Base-by-base conservation (phyloP, 495 filamentous ascomycete species). In the Penicillium alfredii region DNA sequence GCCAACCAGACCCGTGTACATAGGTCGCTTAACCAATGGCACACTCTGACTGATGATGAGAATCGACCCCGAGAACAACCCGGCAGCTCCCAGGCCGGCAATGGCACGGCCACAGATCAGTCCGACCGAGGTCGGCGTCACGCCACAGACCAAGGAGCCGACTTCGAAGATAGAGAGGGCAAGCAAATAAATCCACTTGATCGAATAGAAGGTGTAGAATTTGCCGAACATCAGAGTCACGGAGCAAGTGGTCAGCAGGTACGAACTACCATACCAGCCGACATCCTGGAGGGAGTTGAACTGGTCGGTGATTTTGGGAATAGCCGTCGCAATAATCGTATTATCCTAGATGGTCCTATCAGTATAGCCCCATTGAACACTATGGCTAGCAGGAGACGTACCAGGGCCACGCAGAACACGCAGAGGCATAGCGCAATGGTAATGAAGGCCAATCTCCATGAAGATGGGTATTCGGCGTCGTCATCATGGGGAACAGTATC, bases 21-120 rank as follows among this genome's bases (percentile, higher is more conserved):
- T 61, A 0, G 88, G 86, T 2, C 88, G 71, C 35, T 79, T 74
- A 4, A 58, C 61, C 0, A 94, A 66, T 0, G 88, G 86, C 0
- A 94, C 80, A 13, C 77, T 80, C 48, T 84, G 74, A 20, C 78
- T 73, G 12, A 94, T 71, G 52, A 94, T 92, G 42, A 89, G 73
- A 28, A 94, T 72, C 2, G 81, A 79, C 4, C 89, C 89, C 2
- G 82, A 81, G 55, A 88, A 92, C 35, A 94, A 75, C 23, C 86
- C 89, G 1, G 89, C 84, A 3, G 75, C 72, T 12, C 88, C 89
- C n/a, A 94, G 42, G 14, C 89, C 89, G 13, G 88, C 84, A 29
- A 95, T 68, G 8, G 89, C 88, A 17, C 90, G 80, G 8, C 90
- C 89, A 38, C 90, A 57, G 44, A 95, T 94, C 19, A 96, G 68